Evolutionary conservation across 2,329 filamentous ascomycete genomes (phyloP).

Genomic region (Blumeria graminis): DNA sequence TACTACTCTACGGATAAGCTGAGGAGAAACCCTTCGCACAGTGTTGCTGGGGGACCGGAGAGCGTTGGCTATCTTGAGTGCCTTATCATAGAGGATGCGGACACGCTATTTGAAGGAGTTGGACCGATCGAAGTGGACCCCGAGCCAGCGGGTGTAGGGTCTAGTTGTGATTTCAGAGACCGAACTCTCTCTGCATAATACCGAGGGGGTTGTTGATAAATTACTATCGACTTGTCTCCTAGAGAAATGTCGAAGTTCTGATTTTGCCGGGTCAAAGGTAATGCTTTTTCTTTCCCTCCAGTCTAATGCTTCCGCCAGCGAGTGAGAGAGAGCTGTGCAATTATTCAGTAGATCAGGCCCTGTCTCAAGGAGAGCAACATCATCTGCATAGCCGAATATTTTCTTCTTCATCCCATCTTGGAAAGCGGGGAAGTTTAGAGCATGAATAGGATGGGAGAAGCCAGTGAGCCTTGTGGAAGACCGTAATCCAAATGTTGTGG

Average conservation of each 20-base stretch:
- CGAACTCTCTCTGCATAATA: background rate
- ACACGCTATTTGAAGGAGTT: background rate
- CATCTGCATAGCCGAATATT: background rate
- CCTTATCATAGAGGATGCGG: background rate
- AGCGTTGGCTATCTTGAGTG: background rate
- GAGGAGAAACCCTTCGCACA: background rate
- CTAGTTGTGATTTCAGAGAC: background rate
- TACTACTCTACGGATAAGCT: background rate
- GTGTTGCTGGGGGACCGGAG: background rate
- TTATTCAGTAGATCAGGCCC: background rate
- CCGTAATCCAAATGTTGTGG: background rate
- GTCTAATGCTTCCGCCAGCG: background rate
- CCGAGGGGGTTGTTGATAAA: background rate
- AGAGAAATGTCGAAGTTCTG: background rate
- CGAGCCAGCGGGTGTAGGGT: background rate
- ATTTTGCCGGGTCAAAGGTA: background rate
- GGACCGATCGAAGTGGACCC: background rate
- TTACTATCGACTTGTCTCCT: background rate
- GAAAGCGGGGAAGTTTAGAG: background rate
- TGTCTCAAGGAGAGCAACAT: background rate
- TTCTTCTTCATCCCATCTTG: background rate
- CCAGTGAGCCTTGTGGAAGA: background rate
- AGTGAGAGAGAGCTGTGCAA: background rate
- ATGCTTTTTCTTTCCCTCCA: background rate
- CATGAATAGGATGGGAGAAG: background rate